A percentile compares a stretch with the other conserved stretches of the same genome.
Conservation (phyloP, 495 filamentous ascomycete species). For the Lasiosphaeriaceae sp. region DNA sequence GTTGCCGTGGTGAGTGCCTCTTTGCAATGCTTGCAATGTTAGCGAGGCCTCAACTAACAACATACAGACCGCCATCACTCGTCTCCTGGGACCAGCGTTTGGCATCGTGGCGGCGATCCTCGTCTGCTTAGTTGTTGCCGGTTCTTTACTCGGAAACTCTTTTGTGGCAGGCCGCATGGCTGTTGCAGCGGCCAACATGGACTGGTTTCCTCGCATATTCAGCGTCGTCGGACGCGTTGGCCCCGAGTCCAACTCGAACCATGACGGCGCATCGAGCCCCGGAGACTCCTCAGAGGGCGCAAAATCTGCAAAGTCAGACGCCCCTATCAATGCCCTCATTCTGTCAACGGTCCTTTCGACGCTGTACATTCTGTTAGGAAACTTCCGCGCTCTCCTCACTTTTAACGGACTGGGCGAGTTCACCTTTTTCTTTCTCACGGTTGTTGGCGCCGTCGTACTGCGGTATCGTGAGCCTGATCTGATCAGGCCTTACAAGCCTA, state of each 20-base stretch:
- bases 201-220: slow-evolving; percentile 47
- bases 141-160: slow-evolving; percentile 52
- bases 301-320: slow-evolving; percentile 28
- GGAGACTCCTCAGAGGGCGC: slow-evolving; percentile 1
- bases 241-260: not conserved
- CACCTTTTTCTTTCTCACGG: slow-evolving; percentile 56
- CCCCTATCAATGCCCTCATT: slow-evolving; percentile 49
- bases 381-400: slow-evolving; percentile 52
- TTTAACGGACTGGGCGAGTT: slow-evolving; percentile 57
- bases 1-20: slow-evolving; percentile 50
- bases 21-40: not conserved
- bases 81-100: slow-evolving; percentile 44
- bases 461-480: slow-evolving; percentile 46
- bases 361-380: slow-evolving; percentile 53
- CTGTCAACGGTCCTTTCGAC: slow-evolving; percentile 44
- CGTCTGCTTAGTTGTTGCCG: slow-evolving; percentile 50
- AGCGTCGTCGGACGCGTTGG: slow-evolving; percentile 38
- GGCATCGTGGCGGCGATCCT: slow-evolving; percentile 45
- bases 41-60: not conserved
- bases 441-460: slow-evolving; percentile 48
- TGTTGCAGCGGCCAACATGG: slow-evolving; percentile 50
- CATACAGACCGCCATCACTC: slow-evolving; percentile 47
- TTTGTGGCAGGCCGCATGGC: slow-evolving; percentile 56
- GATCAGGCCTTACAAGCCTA: slow-evolving; percentile 45
- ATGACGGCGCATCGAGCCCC: not conserved